Percentiles rank a stretch among this genome's conserved stretches.
phyloP scores from a whole-genome alignment of 345 rosid genomes.

The Pistacia atlantica region DNA sequence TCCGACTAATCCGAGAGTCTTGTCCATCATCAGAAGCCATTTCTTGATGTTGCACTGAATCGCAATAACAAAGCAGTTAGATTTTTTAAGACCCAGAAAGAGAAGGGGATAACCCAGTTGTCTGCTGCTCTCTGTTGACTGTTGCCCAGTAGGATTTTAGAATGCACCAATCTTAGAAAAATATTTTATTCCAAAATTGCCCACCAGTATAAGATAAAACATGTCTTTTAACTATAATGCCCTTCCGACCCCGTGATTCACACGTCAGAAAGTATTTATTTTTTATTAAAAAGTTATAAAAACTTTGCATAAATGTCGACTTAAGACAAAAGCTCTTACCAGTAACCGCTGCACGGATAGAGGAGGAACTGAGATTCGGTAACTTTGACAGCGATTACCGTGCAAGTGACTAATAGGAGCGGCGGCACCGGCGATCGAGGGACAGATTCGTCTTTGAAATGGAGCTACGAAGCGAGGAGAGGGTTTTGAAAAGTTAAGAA shows the following conservation, averaged over 20 bases:
- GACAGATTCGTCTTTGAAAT: conserved; percentile 7
- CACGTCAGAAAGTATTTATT: too few relatives aligned
- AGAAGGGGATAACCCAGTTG: not conserved
- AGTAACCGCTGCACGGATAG: not conserved
- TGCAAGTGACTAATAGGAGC: not conserved
- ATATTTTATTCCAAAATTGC: conserved; percentile 29
- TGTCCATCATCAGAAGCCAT: conserved; percentile 51
- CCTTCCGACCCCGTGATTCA: not conserved
- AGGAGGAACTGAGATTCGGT: conserved; percentile 14
- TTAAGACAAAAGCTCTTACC: not conserved
- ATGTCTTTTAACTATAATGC: not conserved
- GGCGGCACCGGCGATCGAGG: conserved; percentile 19
- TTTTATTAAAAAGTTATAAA: too few relatives aligned
- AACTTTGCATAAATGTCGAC: not conserved
- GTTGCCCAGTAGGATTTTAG: not conserved
- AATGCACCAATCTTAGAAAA: conserved; percentile 25
- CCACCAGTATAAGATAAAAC: conserved; percentile 20
- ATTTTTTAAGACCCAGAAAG: not conserved
- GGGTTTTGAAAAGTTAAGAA: not conserved
- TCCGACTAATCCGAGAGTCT: conserved; percentile 67
- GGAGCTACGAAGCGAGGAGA: conserved; percentile 1
- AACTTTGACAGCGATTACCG: conserved; percentile 1
- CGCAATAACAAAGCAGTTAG: conserved; percentile 29
- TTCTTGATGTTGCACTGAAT: conserved; percentile 27
- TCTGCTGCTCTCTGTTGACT: not conserved